Percentiles rank a stretch among this genome's conserved stretches.
phyloP scores from a whole-genome alignment of 1,284 basidiomycete species.

The Ceratobasidium sp. region DNA sequence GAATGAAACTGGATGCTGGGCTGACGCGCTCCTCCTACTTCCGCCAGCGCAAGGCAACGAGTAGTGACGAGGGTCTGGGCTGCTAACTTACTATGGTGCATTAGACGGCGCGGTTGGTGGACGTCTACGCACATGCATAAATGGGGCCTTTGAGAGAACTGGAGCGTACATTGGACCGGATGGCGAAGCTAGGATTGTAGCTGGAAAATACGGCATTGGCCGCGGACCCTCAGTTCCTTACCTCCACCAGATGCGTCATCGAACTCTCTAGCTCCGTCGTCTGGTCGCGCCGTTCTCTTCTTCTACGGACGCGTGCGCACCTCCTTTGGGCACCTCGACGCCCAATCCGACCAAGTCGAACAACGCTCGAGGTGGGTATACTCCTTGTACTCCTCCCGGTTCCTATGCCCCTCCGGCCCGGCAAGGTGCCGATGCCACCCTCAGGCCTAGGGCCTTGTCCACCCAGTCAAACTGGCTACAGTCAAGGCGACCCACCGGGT shows the following conservation, averaged over 20 bases:
- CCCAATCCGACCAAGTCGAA: constrained; percentile 2
- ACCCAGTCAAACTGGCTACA: background rate
- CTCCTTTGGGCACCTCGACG: constrained; percentile 10
- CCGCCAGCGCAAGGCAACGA: constrained; percentile 87
- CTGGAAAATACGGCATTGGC: constrained; percentile 94
- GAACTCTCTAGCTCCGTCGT: background rate
- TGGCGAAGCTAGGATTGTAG: constrained; percentile 93
- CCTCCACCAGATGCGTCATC: background rate
- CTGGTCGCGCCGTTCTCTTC: constrained; percentile 4
- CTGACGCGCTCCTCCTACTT: constrained; percentile 96
- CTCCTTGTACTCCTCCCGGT: constrained; percentile 41
- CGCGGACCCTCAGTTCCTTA: constrained; percentile 76
- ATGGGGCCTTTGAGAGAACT: constrained; percentile 77
- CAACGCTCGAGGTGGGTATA: background rate
- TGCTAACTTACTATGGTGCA: constrained; percentile 91
- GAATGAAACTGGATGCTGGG: constrained; percentile 86
- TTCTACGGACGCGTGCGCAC: constrained; percentile 9
- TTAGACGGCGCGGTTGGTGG: constrained; percentile 73
- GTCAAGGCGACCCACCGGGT: constrained; percentile 7
- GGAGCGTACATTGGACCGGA: constrained; percentile 95
- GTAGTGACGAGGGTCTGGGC: constrained; percentile 88
- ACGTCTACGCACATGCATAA: constrained; percentile 94
- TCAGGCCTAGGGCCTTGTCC: background rate
- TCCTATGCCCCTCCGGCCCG: constrained; percentile 44
- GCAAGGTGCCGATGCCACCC: background rate